Evolutionary conservation across 208 protist genomes (phyloP), one percentile per base, ranked within the genome.

Genomic region (Wallacemonas sp.): DNA sequence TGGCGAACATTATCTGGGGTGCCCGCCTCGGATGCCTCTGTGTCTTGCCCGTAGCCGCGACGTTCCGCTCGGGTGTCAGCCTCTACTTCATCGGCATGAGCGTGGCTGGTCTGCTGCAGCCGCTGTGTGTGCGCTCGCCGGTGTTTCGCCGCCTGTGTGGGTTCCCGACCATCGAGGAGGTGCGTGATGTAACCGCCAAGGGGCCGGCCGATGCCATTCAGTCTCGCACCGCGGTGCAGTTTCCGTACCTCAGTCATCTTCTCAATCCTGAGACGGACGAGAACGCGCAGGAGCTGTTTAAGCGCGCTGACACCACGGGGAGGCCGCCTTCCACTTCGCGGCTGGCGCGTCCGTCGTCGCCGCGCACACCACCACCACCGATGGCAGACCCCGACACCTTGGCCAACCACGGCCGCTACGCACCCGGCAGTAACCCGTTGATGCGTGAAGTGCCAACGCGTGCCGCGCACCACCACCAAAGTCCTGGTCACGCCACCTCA

Each of bases 81-180:
- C 82, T 96, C n/a, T 96, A 91, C 71, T 89, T 89, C 53, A 36
- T 96, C 13, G 89, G 91, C 39, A 92, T 96, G 85, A 92, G 79
- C 58, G 45, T 86, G 5, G 74, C 79, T 10, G 91, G 91, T 24
- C 66, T 96, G 30, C 57, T 94, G 42, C 91, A 94, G 63, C 88
- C 91, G 13, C 27, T 91, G 33, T 78, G 94, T 17, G 55, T 96
- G 50, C 78, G 88, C 15, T 54, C 65, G 12, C 36, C 45, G 6
- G 22, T 29, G 26, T 91, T 94, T 52, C 77, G 88, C 22, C 61
- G 53, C 36, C 65, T 61, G 32, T 73, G 90, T 50, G 54, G 76
- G 26, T 91, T 96, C 53, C 88, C 91, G 26, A 32, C 27, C 13
- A 4, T 55, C 13, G 15, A 59, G 36, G 15, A 30, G 29, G 37